Percentiles rank a stretch among this genome's conserved stretches.
Evolutionary conservation across 2,329 filamentous ascomycete species (phyloP).

Genomic region (Hysterium pulicare): DNA sequence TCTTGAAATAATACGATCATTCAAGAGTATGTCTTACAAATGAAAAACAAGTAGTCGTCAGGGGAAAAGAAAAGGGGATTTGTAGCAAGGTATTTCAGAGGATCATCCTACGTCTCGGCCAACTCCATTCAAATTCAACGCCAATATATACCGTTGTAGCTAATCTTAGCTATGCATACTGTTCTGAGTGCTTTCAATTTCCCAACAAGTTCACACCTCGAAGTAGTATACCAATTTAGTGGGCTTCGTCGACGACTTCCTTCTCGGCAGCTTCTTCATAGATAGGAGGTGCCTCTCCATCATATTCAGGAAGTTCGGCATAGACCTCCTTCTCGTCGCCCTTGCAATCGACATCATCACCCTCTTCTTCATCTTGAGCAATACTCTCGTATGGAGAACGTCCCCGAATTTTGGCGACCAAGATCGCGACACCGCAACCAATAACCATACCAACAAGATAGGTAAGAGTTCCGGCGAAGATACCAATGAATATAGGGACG

Average conservation of each 20-base stretch:
- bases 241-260: constrained; percentile 24
- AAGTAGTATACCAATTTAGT: no score
- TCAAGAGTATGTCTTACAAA: no score
- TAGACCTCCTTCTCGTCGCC: constrained; percentile 31
- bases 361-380: constrained; percentile 28
- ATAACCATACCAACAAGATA: constrained; percentile 66
- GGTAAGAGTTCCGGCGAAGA: constrained; percentile 64
- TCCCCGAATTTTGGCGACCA: constrained; percentile 56
- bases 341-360: constrained; percentile 15
- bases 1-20: no score
- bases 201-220: no score
- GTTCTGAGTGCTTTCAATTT: no score
- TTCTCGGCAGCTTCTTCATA: constrained; percentile 34
- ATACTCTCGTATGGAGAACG: constrained; percentile 32
- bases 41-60: no score
- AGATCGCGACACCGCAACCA: constrained; percentile 58
- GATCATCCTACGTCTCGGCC: no score
- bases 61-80: no score
- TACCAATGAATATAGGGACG: constrained; percentile 65
- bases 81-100: no score
- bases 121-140: no score
- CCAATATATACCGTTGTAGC: no score
- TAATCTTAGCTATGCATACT: no score
- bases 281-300: constrained; percentile 35
- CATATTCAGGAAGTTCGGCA: constrained; percentile 31